Evolutionary conservation across 805 yeast species (phyloP), one percentile per base, ranked within the genome.

Genomic region (Scheffersomyces stipitis): DNA sequence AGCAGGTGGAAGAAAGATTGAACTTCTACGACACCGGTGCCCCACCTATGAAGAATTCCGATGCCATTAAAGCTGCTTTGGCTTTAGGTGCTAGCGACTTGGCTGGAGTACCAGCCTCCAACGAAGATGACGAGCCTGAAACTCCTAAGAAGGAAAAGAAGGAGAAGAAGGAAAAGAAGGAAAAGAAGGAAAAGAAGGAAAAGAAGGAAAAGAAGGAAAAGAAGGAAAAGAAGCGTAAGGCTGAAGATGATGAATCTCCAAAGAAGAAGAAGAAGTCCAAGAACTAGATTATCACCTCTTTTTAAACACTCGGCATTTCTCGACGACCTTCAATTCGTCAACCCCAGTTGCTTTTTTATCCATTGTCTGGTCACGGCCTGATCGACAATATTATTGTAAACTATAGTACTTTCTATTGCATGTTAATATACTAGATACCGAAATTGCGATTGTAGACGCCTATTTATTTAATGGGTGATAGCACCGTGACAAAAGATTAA

Each of bases 1-100:
- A 86, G 67, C 99, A 93, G 77, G 98, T 93, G 51, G 99, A 93
- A 74, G 96, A 93, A 69, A 86, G 99, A 73, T 78, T 93, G 58
- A 85, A 81, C 67, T 93, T 93, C 64, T 93, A 89, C 75, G 96
- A 87, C 64, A 86, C 96, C 40, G 99, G 99, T 62, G 85, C 86
- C 54, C 82, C 98, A 37, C 96, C 98, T 58, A 85, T 90, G 81
- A 93, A 91, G 78, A 93, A 93, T 62, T 70, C 91, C 29, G 95
- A 88, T 52, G 98, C 98, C 49, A 86, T 93, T 71, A 79, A 84
- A 62, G 86, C 85, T 68, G 99, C 98, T 38, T 76, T 93, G 68
- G 80, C 83, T 37, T 75, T 84, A 56, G 64, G 71, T 34, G 78
- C 75, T 40, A 62, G 71, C 37, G 84, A 78, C 51, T 63, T 68